Conservation (phyloP, 345 rosid species). For the Populus euphratica region DNA sequence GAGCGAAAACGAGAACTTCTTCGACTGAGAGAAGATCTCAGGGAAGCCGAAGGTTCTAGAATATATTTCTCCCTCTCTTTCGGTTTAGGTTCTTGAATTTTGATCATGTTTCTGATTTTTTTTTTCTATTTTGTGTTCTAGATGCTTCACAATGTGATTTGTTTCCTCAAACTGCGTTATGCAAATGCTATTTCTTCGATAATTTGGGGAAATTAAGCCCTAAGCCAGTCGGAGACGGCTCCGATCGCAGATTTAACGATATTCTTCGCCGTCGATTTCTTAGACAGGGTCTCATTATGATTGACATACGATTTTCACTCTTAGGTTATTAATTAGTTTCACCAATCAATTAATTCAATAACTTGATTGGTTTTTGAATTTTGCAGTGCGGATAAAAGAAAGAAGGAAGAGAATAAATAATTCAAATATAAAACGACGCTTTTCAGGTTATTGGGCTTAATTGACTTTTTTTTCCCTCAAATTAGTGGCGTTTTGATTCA, state of each 20-base stretch:
- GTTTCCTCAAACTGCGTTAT: slow-evolving; percentile 57
- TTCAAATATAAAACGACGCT: slow-evolving; percentile 27
- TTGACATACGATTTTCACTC: not conserved
- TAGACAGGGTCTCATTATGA: slow-evolving; percentile 48
- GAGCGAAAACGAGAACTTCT: slow-evolving; percentile 73
- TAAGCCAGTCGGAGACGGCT: slow-evolving; percentile 34
- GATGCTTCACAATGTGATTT: slow-evolving; percentile 55
- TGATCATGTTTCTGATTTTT: not conserved
- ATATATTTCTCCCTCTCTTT: not conserved
- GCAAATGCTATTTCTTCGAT: slow-evolving; percentile 87
- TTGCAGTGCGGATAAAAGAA: slow-evolving; percentile 52
- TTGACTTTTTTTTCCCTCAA: not conserved
- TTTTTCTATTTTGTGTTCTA: slow-evolving; percentile 18
- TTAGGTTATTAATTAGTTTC: not conserved
- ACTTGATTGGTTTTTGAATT: slow-evolving; percentile 5
- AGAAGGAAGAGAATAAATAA: slow-evolving; percentile 38
- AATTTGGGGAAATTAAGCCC: slow-evolving; percentile 61
- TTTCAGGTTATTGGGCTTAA: slow-evolving; percentile 38
- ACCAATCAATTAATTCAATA: not conserved
- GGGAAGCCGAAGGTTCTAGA: slow-evolving; percentile 64
- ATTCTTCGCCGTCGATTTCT: slow-evolving; percentile 79
- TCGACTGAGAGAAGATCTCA: slow-evolving; percentile 69
- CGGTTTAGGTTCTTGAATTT: not conserved
- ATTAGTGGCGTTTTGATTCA: not conserved
- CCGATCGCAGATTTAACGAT: slow-evolving; percentile 50